A percentile compares a stretch with the other conserved stretches of the same genome.
These are phyloP conservation scores for Pseudozyma sp. DNA, from an alignment of 1,284 basidiomycete species.

Conservation along the genomic window DNA sequence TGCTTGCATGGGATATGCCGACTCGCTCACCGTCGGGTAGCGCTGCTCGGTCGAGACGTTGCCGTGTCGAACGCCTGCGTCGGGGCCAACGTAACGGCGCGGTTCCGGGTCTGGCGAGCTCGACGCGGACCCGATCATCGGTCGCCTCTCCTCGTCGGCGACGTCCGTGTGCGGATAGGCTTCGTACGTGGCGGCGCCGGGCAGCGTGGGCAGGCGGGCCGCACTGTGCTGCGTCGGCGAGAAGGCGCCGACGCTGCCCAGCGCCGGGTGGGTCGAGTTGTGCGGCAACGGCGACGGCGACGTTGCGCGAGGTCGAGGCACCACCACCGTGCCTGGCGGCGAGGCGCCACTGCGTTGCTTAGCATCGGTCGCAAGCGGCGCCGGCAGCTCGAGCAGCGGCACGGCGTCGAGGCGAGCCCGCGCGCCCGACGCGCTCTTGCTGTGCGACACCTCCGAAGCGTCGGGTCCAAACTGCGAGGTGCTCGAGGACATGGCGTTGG, in stretches of 20 bases:
- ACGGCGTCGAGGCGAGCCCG: constrained; percentile 63
- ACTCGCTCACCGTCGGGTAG: constrained; percentile 56
- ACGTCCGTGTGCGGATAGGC: constrained; percentile 40
- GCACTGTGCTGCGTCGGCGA: constrained; percentile 14
- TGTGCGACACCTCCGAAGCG: constrained; percentile 51
- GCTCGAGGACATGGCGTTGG: constrained; percentile 28
- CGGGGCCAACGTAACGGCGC: constrained; percentile 18
- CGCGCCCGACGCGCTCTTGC: constrained; percentile 53
- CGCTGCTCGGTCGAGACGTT: constrained; percentile 56
- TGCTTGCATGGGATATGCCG: constrained; percentile 49
- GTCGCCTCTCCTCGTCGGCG: constrained; percentile 57
- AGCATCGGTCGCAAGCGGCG: constrained; percentile 64
- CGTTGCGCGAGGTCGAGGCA: constrained; percentile 47
- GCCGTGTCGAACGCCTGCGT: constrained; percentile 53
- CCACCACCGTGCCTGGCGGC: constrained; percentile 45
- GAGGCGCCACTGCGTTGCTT: constrained; percentile 42
- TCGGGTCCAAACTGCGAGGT: constrained; percentile 32
- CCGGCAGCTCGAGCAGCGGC: constrained; percentile 66
- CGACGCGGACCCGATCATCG: constrained; percentile 53
- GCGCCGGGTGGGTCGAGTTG: constrained; percentile 35
- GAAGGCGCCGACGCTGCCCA: constrained; percentile 23
- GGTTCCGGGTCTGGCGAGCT: constrained; percentile 55
- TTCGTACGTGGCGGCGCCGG: constrained; percentile 37
- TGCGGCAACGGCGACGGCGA: constrained; percentile 47
- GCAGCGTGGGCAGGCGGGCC: constrained; percentile 19